Conservation (phyloP, 1,284 basidiomycete genomes). For the Fistulinella cinereoalba region DNA sequence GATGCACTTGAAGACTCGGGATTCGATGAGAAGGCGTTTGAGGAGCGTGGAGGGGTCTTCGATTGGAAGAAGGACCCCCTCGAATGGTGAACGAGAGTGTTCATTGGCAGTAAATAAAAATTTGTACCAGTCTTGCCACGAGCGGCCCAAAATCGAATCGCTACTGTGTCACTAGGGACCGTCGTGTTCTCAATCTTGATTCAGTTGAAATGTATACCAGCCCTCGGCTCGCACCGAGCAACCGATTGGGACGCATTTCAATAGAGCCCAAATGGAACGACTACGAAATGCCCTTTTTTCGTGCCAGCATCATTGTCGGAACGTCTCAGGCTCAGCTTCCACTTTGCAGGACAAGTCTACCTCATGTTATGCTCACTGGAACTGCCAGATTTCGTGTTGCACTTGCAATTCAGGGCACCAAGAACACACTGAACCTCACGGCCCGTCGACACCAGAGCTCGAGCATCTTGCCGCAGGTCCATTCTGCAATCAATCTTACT, state of each 20-base stretch:
- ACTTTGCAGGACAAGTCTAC: background rate
- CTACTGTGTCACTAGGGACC: no score
- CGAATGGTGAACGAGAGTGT: conserved; percentile 15
- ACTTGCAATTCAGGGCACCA: background rate
- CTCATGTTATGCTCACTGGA: background rate
- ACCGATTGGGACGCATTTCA: no score
- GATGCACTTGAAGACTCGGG: conserved; percentile 36
- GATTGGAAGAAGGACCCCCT: conserved; percentile 30
- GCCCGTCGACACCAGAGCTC: background rate
- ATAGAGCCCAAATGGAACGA: no score
- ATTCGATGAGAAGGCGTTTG: conserved; percentile 35
- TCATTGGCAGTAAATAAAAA: no score
- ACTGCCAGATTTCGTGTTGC: background rate
- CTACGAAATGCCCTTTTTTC: no score
- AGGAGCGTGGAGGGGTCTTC: conserved; percentile 36
- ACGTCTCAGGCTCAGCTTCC: background rate
- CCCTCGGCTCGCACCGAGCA: no score
- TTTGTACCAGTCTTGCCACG: no score
- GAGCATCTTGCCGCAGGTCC: conserved; percentile 21
- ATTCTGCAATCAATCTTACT: conserved; percentile 24
- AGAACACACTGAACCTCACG: no score
- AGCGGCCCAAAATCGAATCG: no score
- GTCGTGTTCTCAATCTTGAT: no score
- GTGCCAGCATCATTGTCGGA: background rate
- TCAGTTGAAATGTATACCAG: no score